phyloP scores from a whole-genome alignment of 805 yeast genomes.

The Candida awuae region DNA sequence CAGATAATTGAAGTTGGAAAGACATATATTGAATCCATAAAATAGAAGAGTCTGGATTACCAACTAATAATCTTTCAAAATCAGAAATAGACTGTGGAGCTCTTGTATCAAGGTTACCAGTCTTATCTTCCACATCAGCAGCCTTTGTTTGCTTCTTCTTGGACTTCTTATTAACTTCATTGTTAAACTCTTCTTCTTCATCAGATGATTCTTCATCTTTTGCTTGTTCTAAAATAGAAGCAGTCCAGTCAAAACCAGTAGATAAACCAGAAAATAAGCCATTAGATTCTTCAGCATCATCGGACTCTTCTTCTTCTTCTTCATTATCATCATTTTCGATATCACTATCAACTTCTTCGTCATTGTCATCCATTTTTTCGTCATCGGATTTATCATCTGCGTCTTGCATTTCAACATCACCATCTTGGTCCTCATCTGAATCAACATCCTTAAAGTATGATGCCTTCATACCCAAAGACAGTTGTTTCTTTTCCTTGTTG shows the following conservation, averaged over 20 bases:
- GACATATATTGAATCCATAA: constrained; percentile 99
- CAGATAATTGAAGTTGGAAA: constrained; percentile 90
- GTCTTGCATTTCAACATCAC: constrained; percentile 24
- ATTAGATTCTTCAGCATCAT: constrained; percentile 20
- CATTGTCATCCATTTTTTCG: constrained; percentile 21
- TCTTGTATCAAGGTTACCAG: constrained; percentile 73
- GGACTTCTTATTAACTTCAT: constrained; percentile 32
- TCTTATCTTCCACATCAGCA: constrained; percentile 59
- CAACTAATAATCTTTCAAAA: constrained; percentile 84
- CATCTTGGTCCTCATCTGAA: constrained; percentile 19
- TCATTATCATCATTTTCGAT: constrained; percentile 17
- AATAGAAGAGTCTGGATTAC: constrained; percentile 89
- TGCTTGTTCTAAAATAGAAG: constrained; percentile 76
- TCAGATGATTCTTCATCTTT: constrained; percentile 46
- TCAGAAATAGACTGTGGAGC: constrained; percentile 90
- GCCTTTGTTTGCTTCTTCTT: constrained; percentile 38
- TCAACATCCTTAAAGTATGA: constrained; percentile 50
- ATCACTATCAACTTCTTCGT: constrained; percentile 21
- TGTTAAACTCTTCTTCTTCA: constrained; percentile 37
- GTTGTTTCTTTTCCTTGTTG: constrained; percentile 57
- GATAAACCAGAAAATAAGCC: constrained; percentile 51
- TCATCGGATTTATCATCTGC: constrained; percentile 26
- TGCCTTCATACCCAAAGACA: constrained; percentile 91
- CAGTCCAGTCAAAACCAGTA: constrained; percentile 95
- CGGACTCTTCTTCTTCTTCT: constrained; percentile 25